phyloP scores from a whole-genome alignment of 2,329 filamentous ascomycete genomes.

The Aschersonia sp. region DNA sequence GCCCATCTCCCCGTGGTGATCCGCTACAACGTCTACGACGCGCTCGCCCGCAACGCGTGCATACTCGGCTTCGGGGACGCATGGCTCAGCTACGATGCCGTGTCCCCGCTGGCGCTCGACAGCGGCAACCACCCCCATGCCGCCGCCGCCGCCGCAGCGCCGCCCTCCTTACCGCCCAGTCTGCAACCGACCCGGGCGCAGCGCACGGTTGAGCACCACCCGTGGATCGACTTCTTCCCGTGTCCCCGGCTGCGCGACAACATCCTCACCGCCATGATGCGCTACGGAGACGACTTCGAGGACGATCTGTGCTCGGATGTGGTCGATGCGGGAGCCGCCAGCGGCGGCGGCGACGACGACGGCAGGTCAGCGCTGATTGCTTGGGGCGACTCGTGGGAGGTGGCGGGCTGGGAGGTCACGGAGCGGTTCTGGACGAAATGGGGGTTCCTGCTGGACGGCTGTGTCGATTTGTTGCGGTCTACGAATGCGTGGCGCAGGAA shows the following conservation, averaged over 20 bases:
- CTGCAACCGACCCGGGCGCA: slow-evolving; percentile 16
- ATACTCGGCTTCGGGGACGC: slow-evolving; percentile 3
- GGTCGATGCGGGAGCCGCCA: neutral
- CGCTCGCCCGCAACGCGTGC: slow-evolving; percentile 4
- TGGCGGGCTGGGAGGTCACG: slow-evolving; percentile 25
- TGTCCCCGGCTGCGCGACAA: slow-evolving; percentile 15
- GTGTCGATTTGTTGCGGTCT: slow-evolving; percentile 17
- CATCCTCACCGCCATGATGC: slow-evolving; percentile 6
- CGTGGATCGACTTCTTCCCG: slow-evolving; percentile 19
- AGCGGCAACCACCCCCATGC: neutral
- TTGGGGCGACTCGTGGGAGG: slow-evolving; percentile 23
- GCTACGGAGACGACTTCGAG: neutral
- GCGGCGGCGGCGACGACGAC: neutral
- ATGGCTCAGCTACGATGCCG: slow-evolving; percentile 7
- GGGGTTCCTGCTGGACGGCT: slow-evolving; percentile 23
- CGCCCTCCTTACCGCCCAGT: slow-evolving; percentile 3
- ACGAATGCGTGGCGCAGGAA: slow-evolving; percentile 24
- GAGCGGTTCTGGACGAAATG: slow-evolving; percentile 22
- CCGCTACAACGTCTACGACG: slow-evolving; percentile 7
- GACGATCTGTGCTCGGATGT: slow-evolving; percentile 3
- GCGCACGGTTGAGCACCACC: slow-evolving; percentile 12
- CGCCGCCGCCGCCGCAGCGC: neutral
- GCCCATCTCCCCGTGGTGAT: slow-evolving; percentile 4
- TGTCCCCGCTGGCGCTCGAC: slow-evolving; percentile 8
- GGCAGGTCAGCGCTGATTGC: slow-evolving; percentile 7